These are phyloP conservation scores for Pochonia chlamydosporia DNA, from an alignment of 2,329 filamentous ascomycete species.

Conservation along the genomic window DNA sequence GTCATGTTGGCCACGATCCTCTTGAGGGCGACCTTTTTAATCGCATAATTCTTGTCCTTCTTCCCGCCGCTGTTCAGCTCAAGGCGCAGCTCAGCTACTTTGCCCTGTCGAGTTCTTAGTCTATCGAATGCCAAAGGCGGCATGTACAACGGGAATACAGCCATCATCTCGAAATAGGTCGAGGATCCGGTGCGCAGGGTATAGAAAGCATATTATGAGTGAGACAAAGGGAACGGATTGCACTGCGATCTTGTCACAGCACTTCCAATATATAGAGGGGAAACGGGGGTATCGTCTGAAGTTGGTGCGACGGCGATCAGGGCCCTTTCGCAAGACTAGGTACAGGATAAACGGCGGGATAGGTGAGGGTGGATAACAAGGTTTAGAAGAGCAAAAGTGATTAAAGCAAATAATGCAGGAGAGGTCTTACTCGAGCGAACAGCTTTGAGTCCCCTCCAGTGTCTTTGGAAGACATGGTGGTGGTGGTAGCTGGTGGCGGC, in stretches of 20 bases:
- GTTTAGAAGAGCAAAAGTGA: conserved; percentile 5
- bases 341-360: not conserved
- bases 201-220: not conserved
- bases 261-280: conserved; percentile 6
- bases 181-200: not conserved
- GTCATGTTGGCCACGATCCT: conserved; percentile 99
- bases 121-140: conserved; percentile 38
- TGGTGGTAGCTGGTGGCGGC: conserved; percentile 1
- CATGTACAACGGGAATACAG: conserved; percentile 50
- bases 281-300: not conserved
- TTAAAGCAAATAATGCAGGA: conserved; percentile 1
- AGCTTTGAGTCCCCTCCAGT: conserved; percentile 95
- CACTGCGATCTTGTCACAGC: not conserved
- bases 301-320: not conserved
- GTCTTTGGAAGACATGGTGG: conserved; percentile 46
- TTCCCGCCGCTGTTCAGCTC: conserved; percentile 92
- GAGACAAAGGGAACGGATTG: not conserved
- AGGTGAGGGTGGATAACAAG: conserved; percentile 8
- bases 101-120: conserved; percentile 73
- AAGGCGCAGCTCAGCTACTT: conserved; percentile 92
- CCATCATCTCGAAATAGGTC: conserved; percentile 14
- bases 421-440: conserved; percentile 79
- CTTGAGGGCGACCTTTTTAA: conserved; percentile 97
- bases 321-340: not conserved
- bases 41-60: conserved; percentile 94